Evolutionary conservation across 1,139 yeast species (phyloP).

Genomic region (Citeromyces siamensis): DNA sequence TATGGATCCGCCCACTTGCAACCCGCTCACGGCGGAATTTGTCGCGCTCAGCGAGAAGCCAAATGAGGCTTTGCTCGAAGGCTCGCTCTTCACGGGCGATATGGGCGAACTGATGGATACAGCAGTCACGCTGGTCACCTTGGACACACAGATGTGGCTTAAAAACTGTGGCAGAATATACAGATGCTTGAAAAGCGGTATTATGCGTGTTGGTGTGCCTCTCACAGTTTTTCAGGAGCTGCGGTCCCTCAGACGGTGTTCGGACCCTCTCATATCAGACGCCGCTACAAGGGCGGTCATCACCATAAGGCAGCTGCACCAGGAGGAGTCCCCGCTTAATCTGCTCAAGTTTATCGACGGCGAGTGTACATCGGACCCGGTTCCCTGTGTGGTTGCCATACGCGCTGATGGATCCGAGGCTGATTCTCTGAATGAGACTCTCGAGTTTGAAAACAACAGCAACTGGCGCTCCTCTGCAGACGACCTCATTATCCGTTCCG

Average conservation of each 20-base stretch:
- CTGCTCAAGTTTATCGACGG: slow-evolving; percentile 13
- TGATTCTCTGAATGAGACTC: slow-evolving; percentile 38
- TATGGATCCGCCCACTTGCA: neutral
- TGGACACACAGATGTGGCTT: slow-evolving; percentile 74
- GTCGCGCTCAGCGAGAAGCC: neutral
- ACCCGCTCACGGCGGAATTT: neutral
- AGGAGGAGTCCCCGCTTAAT: slow-evolving; percentile 23
- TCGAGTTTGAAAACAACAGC: slow-evolving; percentile 52
- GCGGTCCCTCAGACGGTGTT: slow-evolving; percentile 59
- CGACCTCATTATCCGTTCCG: slow-evolving; percentile 45
- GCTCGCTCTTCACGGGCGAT: slow-evolving; percentile 13
- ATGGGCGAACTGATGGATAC: slow-evolving; percentile 34
- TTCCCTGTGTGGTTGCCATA: slow-evolving; percentile 18
- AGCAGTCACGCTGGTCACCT: slow-evolving; percentile 43
- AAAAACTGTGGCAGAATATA: slow-evolving; percentile 69
- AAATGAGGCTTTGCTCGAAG: neutral
- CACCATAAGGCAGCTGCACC: slow-evolving; percentile 53
- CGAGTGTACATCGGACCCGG: neutral
- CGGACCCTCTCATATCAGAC: slow-evolving; percentile 66
- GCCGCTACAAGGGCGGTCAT: slow-evolving; percentile 75
- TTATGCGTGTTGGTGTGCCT: slow-evolving; percentile 51
- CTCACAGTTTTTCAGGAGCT: slow-evolving; percentile 70
- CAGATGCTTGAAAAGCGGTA: slow-evolving; percentile 51
- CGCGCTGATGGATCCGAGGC: slow-evolving; percentile 48
- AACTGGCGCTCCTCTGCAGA: slow-evolving; percentile 51